Base-by-base conservation (phyloP, 1,139 yeast genomes). In the Pneumocystis murina region DNA sequence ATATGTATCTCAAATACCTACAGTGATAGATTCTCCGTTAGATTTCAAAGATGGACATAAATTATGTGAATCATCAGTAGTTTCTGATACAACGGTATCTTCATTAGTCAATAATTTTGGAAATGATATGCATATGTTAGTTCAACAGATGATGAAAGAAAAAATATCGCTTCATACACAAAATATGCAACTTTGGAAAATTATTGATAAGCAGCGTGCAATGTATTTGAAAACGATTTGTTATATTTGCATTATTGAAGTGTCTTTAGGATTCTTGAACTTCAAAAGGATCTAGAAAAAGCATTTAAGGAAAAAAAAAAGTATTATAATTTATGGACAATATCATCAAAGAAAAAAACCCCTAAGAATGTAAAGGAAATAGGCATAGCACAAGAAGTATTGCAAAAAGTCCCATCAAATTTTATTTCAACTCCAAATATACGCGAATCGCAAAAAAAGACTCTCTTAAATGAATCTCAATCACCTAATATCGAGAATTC, bases 161-260 rank as follows among this genome's bases (percentile, higher is more conserved):
- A 58, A 58, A 24, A 16, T 16, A 38, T 38, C 43, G 3, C 43
- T 58, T 38, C 43, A 58, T 30, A 8, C 60, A 20, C 60, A 58
- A 24, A 58, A 58, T 58, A 3, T 69, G 1, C 73, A 72, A 63
- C 67, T 72, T 55, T 71, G 73, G 73, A 66, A 69, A 40, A 67
- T 72, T 59, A 72, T 72, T 58, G 69, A 69, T 62, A 69, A 71
- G 61, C 75, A 72, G 62, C 69, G 72, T 36, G 67, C 70, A 24
- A 72, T 71, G 69, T 64, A 39, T 14, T 59, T 55, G 3, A 10
- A 38, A 48, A n/a, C 36, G 63, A 33, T 20, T 28, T n/a, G 6
- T 20, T 17, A 14, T 41, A n/a, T 38, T 38, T 57, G 5, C 14
- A 14, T 28, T 60, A 7, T 20, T 17, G 10, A 40, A n/a, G 17